Base-by-base conservation (phyloP, 139 green algal species). In the Mesotaenium endlicherianum region DNA sequence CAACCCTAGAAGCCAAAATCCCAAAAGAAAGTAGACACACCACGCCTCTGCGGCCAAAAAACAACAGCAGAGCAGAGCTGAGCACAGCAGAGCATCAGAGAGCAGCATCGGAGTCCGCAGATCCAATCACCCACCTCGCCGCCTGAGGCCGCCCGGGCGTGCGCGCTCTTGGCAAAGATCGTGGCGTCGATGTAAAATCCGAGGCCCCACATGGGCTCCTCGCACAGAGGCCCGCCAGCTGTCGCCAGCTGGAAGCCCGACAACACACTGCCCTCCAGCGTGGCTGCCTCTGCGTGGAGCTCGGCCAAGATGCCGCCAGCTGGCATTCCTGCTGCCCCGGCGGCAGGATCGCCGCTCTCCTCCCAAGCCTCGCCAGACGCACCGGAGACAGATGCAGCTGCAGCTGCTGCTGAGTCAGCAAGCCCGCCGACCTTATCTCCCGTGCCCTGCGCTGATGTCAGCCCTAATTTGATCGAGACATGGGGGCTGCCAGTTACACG, bases 161-260 rank as follows among this genome's bases (percentile, higher is more conserved):
- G n/a, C n/a, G n/a, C n/a, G n/a, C n/a, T n/a, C n/a, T n/a, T n/a
- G n/a, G 36, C 20, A 34, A 53, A 20, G 39, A 90, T 59, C 36
- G 30, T 69, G 36, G 87, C 90, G n/a, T 94, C 89, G 50, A 97
- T 85, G 69, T 94, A 86, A 40, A 99, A 93, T 0, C 86, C 90
- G 3, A 98, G 88, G 1, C 95, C 95, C 92, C 93, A 98, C 83
- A 99, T 83, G 26, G 95, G 93, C 89, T 99, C 96, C 50, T 98
- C 95, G 82, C 96, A 99, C 82, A 99, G 88, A 2, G 96, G 96
- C 1, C 96, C 96, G 40, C 90, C 91, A 2, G 88, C 87, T 8
- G 91, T 87, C 0, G 97, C 95, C 57, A 98, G 67, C 86, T 98
- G 93, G 82, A 98, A 99, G 42, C 96, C 96, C 3, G 93, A 77